These are phyloP conservation scores for Arthrobotrys musiformis DNA, from an alignment of 2,329 filamentous ascomycete species.

Conservation along the genomic window DNA sequence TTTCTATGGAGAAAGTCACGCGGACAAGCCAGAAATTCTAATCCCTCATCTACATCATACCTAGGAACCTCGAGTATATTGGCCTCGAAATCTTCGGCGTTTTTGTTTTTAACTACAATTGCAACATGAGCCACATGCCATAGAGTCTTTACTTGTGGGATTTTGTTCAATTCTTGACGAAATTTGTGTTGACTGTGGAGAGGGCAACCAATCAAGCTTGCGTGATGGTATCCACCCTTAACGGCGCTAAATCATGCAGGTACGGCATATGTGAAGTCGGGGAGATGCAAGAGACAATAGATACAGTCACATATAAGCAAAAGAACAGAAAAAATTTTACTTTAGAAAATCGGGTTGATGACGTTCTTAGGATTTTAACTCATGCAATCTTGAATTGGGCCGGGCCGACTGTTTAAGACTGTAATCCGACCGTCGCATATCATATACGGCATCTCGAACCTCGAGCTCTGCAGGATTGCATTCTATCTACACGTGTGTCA, in stretches of 20 bases:
- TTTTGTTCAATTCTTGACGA: not conserved
- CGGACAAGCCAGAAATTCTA: not conserved
- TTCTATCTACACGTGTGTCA: not conserved
- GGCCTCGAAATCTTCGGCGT: not conserved
- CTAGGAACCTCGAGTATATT: not conserved
- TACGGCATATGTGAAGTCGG: not conserved
- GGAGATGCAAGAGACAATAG: not conserved
- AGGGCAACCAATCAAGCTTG: not conserved
- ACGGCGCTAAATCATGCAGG: conserved; percentile 8
- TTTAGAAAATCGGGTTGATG: too few relatives aligned
- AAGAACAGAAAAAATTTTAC: too few relatives aligned
- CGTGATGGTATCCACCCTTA: not conserved
- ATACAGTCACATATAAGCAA: too few relatives aligned
- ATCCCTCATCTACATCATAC: conserved; percentile 3
- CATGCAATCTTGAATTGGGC: too few relatives aligned
- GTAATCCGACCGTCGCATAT: not conserved
- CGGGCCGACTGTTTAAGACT: not conserved
- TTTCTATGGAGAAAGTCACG: conserved; percentile 1
- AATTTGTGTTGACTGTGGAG: not conserved
- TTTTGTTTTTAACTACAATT: conserved; percentile 1
- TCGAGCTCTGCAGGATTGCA: not conserved
- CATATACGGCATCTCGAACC: not conserved
- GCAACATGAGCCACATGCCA: not conserved
- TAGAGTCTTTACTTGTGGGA: not conserved
- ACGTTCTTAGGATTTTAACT: too few relatives aligned